These are phyloP conservation scores for Diplodia seriata DNA, from an alignment of 2,329 filamentous ascomycete species.

Conservation along the genomic window DNA sequence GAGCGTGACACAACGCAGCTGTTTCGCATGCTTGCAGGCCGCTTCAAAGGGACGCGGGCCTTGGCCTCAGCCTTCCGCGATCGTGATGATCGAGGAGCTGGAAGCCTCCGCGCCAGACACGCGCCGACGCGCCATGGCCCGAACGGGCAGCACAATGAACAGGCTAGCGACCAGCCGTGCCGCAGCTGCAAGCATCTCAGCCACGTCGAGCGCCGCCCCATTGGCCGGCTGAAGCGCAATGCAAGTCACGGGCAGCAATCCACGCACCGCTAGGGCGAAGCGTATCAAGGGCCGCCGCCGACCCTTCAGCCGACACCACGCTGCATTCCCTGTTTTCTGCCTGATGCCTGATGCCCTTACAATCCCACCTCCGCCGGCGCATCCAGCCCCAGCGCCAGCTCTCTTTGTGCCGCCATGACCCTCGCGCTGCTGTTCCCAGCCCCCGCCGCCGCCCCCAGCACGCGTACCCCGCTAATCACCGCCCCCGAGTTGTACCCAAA, in stretches of 20 bases:
- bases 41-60: conserved; percentile 12
- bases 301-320: conserved; percentile 8
- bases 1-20: conserved; percentile 14
- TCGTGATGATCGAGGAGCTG: conserved; percentile 2
- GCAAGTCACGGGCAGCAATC: conserved; percentile 12
- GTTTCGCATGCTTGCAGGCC: conserved; percentile 24
- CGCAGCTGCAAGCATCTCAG: conserved; percentile 5
- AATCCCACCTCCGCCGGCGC: conserved; percentile 11
- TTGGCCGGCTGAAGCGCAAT: conserved; percentile 4
- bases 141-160: conserved; percentile 23
- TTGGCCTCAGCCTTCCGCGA: conserved; percentile 15
- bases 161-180: not conserved
- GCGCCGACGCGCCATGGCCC: conserved; percentile 26
- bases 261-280: not conserved
- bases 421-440: conserved; percentile 8
- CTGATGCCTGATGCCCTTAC: not conserved
- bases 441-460: conserved; percentile 40
- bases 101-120: conserved; percentile 14
- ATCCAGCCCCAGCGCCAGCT: conserved; percentile 7
- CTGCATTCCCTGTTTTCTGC: conserved; percentile 18
- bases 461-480: conserved; percentile 39
- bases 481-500: conserved; percentile 59
- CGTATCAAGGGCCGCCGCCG: conserved; percentile 5
- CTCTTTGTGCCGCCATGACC: conserved; percentile 16
- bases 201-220: conserved; percentile 7